phyloP scores from a whole-genome alignment of 805 yeast genomes.

The Nakazawaea molendinolei region DNA sequence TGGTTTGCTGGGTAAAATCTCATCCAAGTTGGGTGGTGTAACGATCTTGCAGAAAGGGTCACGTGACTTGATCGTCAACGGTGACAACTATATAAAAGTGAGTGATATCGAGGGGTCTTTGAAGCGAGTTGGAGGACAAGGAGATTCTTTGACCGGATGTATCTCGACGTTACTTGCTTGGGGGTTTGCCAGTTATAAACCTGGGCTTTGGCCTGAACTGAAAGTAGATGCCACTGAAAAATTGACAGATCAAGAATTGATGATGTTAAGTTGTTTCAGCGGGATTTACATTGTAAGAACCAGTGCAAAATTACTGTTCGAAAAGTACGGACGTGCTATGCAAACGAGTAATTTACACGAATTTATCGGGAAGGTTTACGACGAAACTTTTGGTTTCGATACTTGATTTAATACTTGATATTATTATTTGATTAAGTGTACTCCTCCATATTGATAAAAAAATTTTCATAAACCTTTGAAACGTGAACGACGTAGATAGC shows the following conservation, averaged over 20 bases:
- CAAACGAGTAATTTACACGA: slow-evolving; percentile 78
- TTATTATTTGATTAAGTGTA: too few species aligned
- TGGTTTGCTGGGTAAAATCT: slow-evolving; percentile 34
- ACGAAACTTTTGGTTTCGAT: slow-evolving; percentile 11
- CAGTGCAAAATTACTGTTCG: slow-evolving; percentile 61
- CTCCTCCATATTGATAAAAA: too few species aligned
- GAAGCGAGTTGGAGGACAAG: slow-evolving; percentile 93
- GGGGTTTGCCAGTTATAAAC: slow-evolving; percentile 59
- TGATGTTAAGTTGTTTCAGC: slow-evolving; percentile 57
- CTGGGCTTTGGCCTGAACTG: slow-evolving; percentile 49
- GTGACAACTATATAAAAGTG: slow-evolving; percentile 29
- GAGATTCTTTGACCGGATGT: slow-evolving; percentile 85
- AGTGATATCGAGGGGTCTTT: slow-evolving; percentile 54
- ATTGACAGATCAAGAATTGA: slow-evolving; percentile 23
- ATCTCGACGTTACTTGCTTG: slow-evolving; percentile 80
- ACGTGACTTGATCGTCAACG: slow-evolving; percentile 55
- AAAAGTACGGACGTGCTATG: slow-evolving; percentile 65
- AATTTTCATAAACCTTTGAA: too few species aligned
- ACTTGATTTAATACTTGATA: slow-evolving; percentile 18
- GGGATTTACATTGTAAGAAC: slow-evolving; percentile 63
- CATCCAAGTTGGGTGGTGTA: slow-evolving; percentile 47
- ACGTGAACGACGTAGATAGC: too few species aligned
- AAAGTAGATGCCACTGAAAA: slow-evolving; percentile 18
- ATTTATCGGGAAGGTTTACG: slow-evolving; percentile 36
- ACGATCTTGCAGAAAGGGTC: slow-evolving; percentile 71